phyloP scores from a whole-genome alignment of 1,139 yeast genomes.

The Meyerozyma sp. region DNA sequence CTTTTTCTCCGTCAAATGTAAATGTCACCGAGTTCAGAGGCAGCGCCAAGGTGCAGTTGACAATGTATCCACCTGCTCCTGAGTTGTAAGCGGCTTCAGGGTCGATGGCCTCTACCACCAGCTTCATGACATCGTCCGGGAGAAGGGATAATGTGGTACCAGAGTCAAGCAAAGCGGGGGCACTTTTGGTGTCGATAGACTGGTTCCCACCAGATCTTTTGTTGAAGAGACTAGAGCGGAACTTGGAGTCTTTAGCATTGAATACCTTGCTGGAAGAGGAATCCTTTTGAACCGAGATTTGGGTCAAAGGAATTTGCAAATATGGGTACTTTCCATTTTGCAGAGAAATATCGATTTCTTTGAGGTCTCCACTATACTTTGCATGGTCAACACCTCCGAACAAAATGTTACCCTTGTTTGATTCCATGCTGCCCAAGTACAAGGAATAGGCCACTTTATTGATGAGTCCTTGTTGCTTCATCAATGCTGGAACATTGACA shows the following conservation, averaged over 20 bases:
- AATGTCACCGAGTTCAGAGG: conserved; percentile 19
- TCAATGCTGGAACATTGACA: conserved; percentile 21
- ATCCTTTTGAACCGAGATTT: background rate
- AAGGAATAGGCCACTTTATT: conserved; percentile 28
- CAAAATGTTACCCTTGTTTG: conserved; percentile 6
- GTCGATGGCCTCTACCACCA: conserved; percentile 12
- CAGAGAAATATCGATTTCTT: conserved; percentile 14
- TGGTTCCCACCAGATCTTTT: conserved; percentile 7
- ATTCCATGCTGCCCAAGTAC: conserved; percentile 11
- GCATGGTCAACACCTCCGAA: conserved; percentile 12
- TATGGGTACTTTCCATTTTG: conserved; percentile 13
- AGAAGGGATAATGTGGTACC: conserved; percentile 35
- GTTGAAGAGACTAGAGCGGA: background rate
- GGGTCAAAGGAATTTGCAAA: conserved; percentile 18
- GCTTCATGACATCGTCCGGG: conserved; percentile 13
- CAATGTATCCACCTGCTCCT: conserved; percentile 17
- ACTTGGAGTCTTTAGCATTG: background rate
- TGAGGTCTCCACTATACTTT: conserved; percentile 9
- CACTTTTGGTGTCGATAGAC: conserved; percentile 14
- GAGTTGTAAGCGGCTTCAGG: conserved; percentile 14
- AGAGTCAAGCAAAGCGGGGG: conserved; percentile 33
- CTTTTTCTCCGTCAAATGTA: conserved; percentile 19
- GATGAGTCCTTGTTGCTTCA: conserved; percentile 22
- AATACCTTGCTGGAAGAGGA: background rate
- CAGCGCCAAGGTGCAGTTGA: conserved; percentile 25